These are phyloP conservation scores for Fusarium citri DNA, from an alignment of 2,329 filamentous ascomycete species.

Conservation along the genomic window DNA sequence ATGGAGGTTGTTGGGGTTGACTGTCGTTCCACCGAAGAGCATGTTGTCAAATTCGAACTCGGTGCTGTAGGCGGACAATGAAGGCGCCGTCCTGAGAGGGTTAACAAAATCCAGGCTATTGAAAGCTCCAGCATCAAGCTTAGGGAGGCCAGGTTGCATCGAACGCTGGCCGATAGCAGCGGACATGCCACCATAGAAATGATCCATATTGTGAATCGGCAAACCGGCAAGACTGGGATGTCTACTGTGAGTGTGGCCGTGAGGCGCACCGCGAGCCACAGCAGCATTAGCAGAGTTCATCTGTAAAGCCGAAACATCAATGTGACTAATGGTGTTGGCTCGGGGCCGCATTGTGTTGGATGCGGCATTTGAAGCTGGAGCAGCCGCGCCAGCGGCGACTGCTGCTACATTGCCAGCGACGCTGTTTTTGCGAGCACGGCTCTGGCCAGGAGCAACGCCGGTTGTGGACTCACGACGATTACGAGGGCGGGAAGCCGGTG, in stretches of 20 bases:
- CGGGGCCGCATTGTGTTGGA: slow-evolving; percentile 81
- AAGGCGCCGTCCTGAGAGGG: slow-evolving; percentile 82
- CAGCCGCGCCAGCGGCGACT: slow-evolving; percentile 56
- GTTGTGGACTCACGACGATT: slow-evolving; percentile 92
- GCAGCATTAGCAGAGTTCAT: slow-evolving; percentile 70
- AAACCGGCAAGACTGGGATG: slow-evolving; percentile 81
- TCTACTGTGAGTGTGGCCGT: slow-evolving; percentile 72
- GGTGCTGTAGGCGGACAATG: slow-evolving; percentile 67
- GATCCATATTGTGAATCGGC: slow-evolving; percentile 67
- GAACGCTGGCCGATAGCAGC: slow-evolving; percentile 74
- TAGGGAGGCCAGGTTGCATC: slow-evolving; percentile 76
- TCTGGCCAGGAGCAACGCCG: slow-evolving; percentile 72
- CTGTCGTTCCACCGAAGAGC: slow-evolving; percentile 76
- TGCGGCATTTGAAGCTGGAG: slow-evolving; percentile 58
- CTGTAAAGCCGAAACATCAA: slow-evolving; percentile 81
- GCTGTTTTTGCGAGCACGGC: slow-evolving; percentile 91
- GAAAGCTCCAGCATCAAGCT: slow-evolving; percentile 83
- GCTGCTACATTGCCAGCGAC: slow-evolving; percentile 70
- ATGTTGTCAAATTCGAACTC: slow-evolving; percentile 64
- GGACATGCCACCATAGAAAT: slow-evolving; percentile 80
- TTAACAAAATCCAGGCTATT: slow-evolving; percentile 72
- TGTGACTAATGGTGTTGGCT: slow-evolving; percentile 95
- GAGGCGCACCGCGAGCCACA: slow-evolving; percentile 61
- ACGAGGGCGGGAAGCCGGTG: slow-evolving; percentile 85
- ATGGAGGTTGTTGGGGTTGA: slow-evolving; percentile 81